Percentiles rank a stretch among this genome's conserved stretches.
Conservation (phyloP, 768 basidiomycete genomes). For the Amanita thiersii region DNA sequence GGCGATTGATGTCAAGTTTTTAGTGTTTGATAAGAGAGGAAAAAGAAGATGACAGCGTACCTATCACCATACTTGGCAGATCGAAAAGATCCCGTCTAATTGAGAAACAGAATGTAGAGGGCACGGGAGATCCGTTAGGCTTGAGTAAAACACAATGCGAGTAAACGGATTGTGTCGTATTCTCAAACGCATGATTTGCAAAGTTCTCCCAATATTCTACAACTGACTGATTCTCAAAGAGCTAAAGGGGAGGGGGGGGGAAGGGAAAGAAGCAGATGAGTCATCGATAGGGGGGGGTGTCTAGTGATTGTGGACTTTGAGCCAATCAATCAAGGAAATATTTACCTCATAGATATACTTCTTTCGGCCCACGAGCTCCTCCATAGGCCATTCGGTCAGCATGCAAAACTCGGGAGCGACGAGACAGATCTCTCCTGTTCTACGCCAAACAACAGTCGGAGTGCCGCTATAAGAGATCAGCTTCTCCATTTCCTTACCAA, state of each 20-base stretch:
- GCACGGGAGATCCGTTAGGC: slow-evolving; percentile 75
- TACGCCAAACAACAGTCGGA: slow-evolving; percentile 94
- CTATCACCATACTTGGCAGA: slow-evolving; percentile 82
- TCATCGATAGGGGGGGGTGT: slow-evolving; percentile 2
- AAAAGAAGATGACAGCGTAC: slow-evolving; percentile 29
- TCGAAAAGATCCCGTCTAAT: slow-evolving; percentile 91
- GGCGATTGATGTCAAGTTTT: slow-evolving; percentile 6
- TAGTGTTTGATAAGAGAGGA: neutral
- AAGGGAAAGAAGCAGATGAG: neutral
- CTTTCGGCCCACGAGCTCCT: slow-evolving; percentile 61
- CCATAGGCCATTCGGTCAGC: slow-evolving; percentile 84
- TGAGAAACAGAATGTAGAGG: slow-evolving; percentile 93
- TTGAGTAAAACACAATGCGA: slow-evolving; percentile 87
- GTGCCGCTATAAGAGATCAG: slow-evolving; percentile 96
- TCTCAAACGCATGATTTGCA: slow-evolving; percentile 94
- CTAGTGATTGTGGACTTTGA: neutral
- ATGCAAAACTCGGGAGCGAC: slow-evolving; percentile 95
- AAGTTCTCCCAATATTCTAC: slow-evolving; percentile 98
- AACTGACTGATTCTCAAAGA: slow-evolving; percentile 92
- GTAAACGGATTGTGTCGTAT: slow-evolving; percentile 92
- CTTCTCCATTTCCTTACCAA: slow-evolving; percentile 83
- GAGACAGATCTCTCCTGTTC: slow-evolving; percentile 96
- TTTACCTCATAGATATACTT: slow-evolving; percentile 63
- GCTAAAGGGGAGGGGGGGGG: slow-evolving; percentile 28
- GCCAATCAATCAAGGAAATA: slow-evolving; percentile 8